Evolutionary conservation across 441 rosid genomes (phyloP).

Genomic region (Populus trichocarpa): DNA sequence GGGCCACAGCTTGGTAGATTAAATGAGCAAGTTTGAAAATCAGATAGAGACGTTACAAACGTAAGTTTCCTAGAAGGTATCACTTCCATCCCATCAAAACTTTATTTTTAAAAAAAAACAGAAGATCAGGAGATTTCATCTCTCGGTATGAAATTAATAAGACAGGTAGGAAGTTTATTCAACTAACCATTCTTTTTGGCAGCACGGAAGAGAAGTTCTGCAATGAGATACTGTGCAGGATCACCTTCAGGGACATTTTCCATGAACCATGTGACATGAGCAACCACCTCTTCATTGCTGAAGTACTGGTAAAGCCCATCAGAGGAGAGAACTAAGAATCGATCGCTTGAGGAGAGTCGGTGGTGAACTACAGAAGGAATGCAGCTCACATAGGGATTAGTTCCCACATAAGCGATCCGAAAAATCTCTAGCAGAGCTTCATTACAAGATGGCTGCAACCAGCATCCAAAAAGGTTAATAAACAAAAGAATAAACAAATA

Average conservation of each 20-base stretch:
- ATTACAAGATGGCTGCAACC: conserved; percentile 75
- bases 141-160: neutral
- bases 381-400: conserved; percentile 73
- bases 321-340: conserved; percentile 84
- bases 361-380: conserved; percentile 75
- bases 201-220: conserved; percentile 91
- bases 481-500: conserved; percentile 11
- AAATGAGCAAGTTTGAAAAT: neutral
- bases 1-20: neutral
- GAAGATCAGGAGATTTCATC: neutral
- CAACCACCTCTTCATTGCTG: conserved; percentile 93
- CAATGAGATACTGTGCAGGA: conserved; percentile 94
- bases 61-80: neutral
- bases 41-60: neutral
- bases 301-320: conserved; percentile 94
- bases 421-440: conserved; percentile 83
- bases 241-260: conserved; percentile 95
- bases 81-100: neutral
- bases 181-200: conserved; percentile 88
- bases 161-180: conserved; percentile 1
- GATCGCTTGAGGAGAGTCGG: conserved; percentile 79
- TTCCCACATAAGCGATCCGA: conserved; percentile 69
- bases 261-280: conserved; percentile 96
- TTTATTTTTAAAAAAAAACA: neutral
- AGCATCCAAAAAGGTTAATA: conserved; percentile 13